Percentiles rank a stretch among this genome's conserved stretches.
These are phyloP conservation scores for Thelonectria discophora DNA, from an alignment of 2,329 filamentous ascomycete genomes.

Conservation along the genomic window DNA sequence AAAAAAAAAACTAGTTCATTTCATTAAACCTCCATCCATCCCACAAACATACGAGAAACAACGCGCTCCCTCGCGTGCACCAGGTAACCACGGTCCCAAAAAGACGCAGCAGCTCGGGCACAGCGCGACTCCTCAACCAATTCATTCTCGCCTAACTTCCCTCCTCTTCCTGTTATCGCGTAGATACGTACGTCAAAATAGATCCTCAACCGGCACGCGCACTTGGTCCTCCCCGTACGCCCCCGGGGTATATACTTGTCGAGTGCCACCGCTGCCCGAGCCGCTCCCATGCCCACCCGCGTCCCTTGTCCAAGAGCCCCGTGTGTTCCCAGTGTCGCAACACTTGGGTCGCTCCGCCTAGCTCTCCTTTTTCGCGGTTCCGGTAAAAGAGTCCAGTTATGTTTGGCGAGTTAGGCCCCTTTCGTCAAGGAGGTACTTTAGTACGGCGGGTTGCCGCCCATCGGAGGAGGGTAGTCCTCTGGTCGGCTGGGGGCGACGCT, in stretches of 20 bases:
- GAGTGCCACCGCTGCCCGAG: conserved; percentile 39
- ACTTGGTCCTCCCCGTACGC: conserved; percentile 33
- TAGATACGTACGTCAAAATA: conserved; percentile 41
- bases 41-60: conserved; percentile 38
- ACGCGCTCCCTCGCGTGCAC: conserved; percentile 20
- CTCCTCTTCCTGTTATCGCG: conserved; percentile 26
- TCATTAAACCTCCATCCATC: conserved; percentile 44
- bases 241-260: conserved; percentile 44
- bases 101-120: conserved; percentile 15
- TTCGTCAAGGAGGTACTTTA: conserved; percentile 44
- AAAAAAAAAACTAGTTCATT: conserved; percentile 43
- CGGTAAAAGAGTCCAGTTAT: conserved; percentile 21
- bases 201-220: conserved; percentile 33
- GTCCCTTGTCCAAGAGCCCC: conserved; percentile 7
- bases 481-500: conserved; percentile 52
- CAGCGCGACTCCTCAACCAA: conserved; percentile 27
- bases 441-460: conserved; percentile 60
- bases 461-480: conserved; percentile 62
- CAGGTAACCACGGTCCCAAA: conserved; percentile 12
- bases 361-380: conserved; percentile 12
- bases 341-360: conserved; percentile 15
- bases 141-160: conserved; percentile 13
- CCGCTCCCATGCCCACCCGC: conserved; percentile 23
- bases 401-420: conserved; percentile 30
- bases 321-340: background rate